A percentile compares a stretch with the other conserved stretches of the same genome.
These are phyloP conservation scores for Venturia effusa DNA, from an alignment of 2,329 filamentous ascomycete species.

Conservation along the genomic window DNA sequence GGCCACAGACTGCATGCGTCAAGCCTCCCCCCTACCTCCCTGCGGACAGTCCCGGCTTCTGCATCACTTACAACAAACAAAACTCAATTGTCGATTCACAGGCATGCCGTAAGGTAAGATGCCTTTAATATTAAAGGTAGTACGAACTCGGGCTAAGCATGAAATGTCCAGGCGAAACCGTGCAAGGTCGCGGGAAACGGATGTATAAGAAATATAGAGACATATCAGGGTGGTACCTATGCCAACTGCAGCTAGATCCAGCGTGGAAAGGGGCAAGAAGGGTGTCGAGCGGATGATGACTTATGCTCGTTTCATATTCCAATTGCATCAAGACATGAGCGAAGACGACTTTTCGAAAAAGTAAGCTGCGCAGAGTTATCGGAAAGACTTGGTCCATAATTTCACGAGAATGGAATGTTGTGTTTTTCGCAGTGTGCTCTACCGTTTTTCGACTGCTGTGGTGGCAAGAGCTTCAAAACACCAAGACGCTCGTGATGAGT, in stretches of 20 bases:
- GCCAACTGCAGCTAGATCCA: background rate
- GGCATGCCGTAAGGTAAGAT: too few species aligned
- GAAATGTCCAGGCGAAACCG: background rate
- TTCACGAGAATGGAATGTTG: background rate
- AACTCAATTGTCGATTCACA: background rate
- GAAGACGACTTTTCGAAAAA: too few species aligned
- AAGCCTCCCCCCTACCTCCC: background rate
- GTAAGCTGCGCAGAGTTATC: too few species aligned
- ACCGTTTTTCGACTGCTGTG: background rate
- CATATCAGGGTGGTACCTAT: background rate
- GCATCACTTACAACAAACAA: background rate
- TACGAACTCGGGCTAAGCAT: too few species aligned
- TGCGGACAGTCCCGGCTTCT: background rate
- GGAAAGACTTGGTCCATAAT: too few species aligned
- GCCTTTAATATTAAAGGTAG: too few species aligned
- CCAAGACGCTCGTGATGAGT: background rate
- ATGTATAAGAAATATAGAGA: background rate
- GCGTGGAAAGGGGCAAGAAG: background rate
- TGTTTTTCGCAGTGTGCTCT: background rate
- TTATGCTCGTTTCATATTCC: too few species aligned
- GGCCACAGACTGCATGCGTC: background rate
- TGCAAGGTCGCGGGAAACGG: background rate
- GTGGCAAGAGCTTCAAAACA: background rate
- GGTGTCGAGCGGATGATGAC: background rate
- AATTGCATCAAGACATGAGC: too few species aligned